A percentile compares a stretch with the other conserved stretches of the same genome.
These are phyloP conservation scores for Neofusicoccum laricinum DNA, from an alignment of 2,329 filamentous ascomycete species.

Conservation along the genomic window DNA sequence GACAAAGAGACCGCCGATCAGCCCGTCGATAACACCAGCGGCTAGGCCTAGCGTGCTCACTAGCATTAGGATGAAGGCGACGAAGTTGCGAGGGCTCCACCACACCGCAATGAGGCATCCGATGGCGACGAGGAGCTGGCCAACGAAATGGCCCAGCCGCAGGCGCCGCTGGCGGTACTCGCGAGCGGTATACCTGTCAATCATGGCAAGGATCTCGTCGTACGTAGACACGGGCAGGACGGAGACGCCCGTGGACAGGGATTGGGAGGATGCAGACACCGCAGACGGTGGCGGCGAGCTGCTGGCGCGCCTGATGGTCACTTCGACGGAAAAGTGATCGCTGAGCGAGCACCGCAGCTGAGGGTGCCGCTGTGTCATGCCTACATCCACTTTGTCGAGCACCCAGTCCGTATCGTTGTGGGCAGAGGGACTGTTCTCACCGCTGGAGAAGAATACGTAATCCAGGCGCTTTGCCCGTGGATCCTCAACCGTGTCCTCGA, in stretches of 20 bases:
- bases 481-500: constrained; percentile 67
- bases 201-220: constrained; percentile 70
- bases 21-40: constrained; percentile 75
- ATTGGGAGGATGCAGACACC: not conserved
- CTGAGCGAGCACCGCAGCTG: constrained; percentile 80
- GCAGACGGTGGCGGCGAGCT: constrained; percentile 10
- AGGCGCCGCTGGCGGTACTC: constrained; percentile 70
- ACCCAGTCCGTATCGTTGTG: constrained; percentile 56
- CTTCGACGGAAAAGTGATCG: constrained; percentile 90
- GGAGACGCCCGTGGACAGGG: not conserved
- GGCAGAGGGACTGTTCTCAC: constrained; percentile 25
- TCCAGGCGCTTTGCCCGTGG: constrained; percentile 81
- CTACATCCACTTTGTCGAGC: constrained; percentile 68
- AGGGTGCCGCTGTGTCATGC: constrained; percentile 79
- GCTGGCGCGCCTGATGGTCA: constrained; percentile 56
- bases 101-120: constrained; percentile 79
- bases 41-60: constrained; percentile 74
- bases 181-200: constrained; percentile 64
- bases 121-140: constrained; percentile 64
- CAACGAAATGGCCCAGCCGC: constrained; percentile 71
- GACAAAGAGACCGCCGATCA: constrained; percentile 86
- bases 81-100: constrained; percentile 75
- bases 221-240: constrained; percentile 53
- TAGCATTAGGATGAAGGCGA: constrained; percentile 77
- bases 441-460: constrained; percentile 75